These are phyloP conservation scores for Imleria badia DNA, from an alignment of 768 basidiomycete species.

Conservation along the genomic window DNA sequence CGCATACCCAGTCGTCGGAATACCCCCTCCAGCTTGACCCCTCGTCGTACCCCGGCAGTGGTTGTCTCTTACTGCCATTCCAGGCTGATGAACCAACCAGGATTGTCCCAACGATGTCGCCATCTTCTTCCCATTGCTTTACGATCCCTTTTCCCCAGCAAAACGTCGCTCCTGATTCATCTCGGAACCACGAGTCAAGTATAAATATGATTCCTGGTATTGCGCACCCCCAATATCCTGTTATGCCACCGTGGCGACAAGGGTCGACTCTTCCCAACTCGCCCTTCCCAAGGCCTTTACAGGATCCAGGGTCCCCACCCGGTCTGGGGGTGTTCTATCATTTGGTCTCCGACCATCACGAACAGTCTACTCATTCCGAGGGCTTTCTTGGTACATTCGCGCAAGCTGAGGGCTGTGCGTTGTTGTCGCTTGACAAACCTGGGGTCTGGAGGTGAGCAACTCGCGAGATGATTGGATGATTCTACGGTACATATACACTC, in stretches of 20 bases:
- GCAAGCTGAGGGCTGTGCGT: conserved; percentile 2
- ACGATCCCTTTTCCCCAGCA: conserved; percentile 2
- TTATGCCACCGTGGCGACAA: conserved; percentile 2
- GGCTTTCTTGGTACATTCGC: not conserved
- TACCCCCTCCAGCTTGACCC: not conserved
- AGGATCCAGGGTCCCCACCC: not conserved
- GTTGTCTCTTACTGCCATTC: not conserved
- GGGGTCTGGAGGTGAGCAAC: not conserved
- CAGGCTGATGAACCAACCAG: conserved; percentile 1
- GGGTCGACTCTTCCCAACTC: not conserved
- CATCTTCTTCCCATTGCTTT: not conserved
- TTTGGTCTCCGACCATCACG: conserved; percentile 2
- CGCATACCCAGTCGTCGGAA: not conserved
- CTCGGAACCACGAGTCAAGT: conserved; percentile 1
- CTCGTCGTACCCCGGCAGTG: not conserved
- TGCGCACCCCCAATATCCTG: not conserved
- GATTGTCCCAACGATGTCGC: not conserved
- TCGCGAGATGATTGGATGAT: conserved; percentile 1
- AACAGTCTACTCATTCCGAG: not conserved
- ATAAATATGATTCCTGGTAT: not conserved
- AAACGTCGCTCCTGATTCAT: not conserved
- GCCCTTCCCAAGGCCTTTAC: not conserved
- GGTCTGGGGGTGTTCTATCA: not conserved
- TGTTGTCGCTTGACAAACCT: conserved; percentile 2
- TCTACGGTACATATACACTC: not conserved